Evolutionary conservation across 164 flowering plant species (phyloP), one percentile per base, ranked within the genome.

Genomic region (Aristolochia contorta): DNA sequence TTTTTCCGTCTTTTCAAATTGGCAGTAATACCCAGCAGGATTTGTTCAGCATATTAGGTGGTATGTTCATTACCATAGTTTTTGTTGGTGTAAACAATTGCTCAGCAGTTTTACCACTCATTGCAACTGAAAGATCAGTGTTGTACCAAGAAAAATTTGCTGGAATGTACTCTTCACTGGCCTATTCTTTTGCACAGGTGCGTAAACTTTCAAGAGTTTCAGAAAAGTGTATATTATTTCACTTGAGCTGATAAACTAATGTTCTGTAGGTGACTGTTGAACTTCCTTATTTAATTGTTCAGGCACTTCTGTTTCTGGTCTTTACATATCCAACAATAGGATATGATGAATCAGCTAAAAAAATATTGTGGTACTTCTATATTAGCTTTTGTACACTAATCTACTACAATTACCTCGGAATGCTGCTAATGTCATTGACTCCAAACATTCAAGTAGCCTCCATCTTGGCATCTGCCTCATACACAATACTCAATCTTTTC

Each of bases 111-210:
- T 58, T 75, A 25, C 82, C 86, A 20, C 64, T 60, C 22, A 67
- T 78, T 3, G 78, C 70, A 9, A 77, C 71, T 5, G 80, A 82
- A 55, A 75, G 82, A n/a, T 60, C 58, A 9, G 76, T 82, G 43
- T 13, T 80, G 23, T 78, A 77, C 56, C 58, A 81, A 16, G 84
- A 80, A 64, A 75, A 59, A 52, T 80, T 77, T 65, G 76, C 81
- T 13, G 82, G 84, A 47, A 78, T 80, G 78, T 82, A 82, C 65
- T 74, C 81, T 16, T 68, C 83, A 18, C 45, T 53, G 71, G 77
- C 82, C 15, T 79, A 76, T 65, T 67, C 82, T 16, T 58, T 78
- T 70, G 80, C 82, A 22, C 80, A 78, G 79, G 82, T 82, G 10
- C 33, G 7, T 25, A 32, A 25, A 10, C 30, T 37, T n/a, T 37